These are phyloP conservation scores for Sphagnum fallax DNA, from an alignment of 228 moss, liverwort and hornwort species.

Conservation along the genomic window DNA sequence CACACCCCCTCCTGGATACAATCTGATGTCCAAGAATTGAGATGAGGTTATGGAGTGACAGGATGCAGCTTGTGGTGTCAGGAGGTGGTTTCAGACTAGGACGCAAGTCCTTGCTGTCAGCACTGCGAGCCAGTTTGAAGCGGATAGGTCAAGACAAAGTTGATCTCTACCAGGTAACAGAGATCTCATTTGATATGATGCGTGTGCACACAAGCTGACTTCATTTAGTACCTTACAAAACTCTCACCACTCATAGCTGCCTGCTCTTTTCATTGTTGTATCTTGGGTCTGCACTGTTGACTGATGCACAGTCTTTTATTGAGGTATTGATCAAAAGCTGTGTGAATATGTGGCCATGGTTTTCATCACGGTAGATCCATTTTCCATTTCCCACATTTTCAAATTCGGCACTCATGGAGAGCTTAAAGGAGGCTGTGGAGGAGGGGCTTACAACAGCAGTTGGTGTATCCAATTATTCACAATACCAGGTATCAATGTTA, in stretches of 20 bases:
- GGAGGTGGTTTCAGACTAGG: conserved; percentile 93
- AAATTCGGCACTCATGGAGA: conserved; percentile 85
- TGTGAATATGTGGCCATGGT: too few species aligned
- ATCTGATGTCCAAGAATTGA: not conserved
- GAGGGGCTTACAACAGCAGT: conserved; percentile 80
- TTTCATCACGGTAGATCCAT: conserved; percentile 47
- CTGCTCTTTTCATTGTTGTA: too few species aligned
- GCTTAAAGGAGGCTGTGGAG: conserved; percentile 91
- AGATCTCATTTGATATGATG: not conserved
- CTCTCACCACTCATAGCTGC: too few species aligned
- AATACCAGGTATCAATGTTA: conserved; percentile 43
- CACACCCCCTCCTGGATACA: not conserved
- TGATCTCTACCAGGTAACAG: conserved; percentile 78
- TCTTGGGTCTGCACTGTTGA: too few species aligned
- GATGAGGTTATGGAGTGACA: not conserved
- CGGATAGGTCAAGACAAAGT: conserved; percentile 67
- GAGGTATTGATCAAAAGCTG: too few species aligned
- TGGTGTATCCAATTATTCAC: conserved; percentile 90
- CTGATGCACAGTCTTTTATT: too few species aligned
- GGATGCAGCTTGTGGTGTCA: conserved; percentile 5
- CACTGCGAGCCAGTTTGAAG: conserved; percentile 77
- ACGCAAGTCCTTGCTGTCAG: conserved; percentile 79
- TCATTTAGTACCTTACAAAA: too few species aligned
- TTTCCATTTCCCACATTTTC: conserved; percentile 84
- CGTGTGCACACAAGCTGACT: not conserved